Evolutionary conservation across 345 rosid genomes (phyloP).

Genomic region (Citrus mangshanensis): DNA sequence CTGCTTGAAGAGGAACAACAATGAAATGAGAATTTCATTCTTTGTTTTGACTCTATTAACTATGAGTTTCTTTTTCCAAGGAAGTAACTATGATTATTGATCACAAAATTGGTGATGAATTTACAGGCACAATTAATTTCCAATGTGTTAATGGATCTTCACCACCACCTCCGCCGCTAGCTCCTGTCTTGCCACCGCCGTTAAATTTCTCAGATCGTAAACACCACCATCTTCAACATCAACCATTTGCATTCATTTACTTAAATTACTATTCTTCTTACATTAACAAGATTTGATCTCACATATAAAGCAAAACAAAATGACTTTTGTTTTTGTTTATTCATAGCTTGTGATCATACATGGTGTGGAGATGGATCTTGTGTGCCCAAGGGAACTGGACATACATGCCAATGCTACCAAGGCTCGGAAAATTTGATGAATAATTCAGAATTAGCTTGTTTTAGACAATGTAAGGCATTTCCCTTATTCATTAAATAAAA

Average conservation of each 20-base stretch:
- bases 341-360: constrained; percentile 27
- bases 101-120: not conserved
- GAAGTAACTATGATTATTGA: not conserved
- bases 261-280: not conserved
- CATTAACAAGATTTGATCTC: too few relatives aligned
- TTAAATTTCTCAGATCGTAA: constrained; percentile 15
- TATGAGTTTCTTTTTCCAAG: too few relatives aligned
- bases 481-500: too few relatives aligned
- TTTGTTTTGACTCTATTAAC: too few relatives aligned
- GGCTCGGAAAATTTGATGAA: constrained; percentile 27
- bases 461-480: constrained; percentile 29
- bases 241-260: not conserved
- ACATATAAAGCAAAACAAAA: too few relatives aligned
- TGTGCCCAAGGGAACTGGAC: constrained; percentile 19
- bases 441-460: constrained; percentile 18
- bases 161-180: constrained; percentile 26
- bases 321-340: not conserved
- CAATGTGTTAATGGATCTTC: constrained; percentile 33
- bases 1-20: too few relatives aligned
- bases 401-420: constrained; percentile 32
- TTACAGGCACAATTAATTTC: constrained; percentile 39
- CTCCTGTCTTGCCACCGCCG: not conserved
- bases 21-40: too few relatives aligned
- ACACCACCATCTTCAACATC: not conserved
- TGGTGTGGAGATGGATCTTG: constrained; percentile 50